Conservation (phyloP, 305 asterid species). For the Fraxinus greggii region DNA sequence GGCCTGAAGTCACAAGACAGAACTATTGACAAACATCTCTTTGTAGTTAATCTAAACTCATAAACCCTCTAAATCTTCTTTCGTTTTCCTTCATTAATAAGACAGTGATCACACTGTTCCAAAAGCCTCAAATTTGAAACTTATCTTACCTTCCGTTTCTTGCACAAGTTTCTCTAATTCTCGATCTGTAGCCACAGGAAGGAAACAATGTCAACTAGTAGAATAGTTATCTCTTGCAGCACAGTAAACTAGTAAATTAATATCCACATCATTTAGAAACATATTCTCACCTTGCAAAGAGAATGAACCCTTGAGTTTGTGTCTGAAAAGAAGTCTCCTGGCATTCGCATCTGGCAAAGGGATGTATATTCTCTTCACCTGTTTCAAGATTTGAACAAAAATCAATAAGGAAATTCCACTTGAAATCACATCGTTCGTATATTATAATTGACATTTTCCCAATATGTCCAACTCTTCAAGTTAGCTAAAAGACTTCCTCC, state of each 20-base stretch:
- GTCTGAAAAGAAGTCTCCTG: constrained; percentile 74
- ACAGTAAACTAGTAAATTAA: not conserved
- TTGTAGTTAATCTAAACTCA: not conserved
- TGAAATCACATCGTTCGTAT: constrained; percentile 12
- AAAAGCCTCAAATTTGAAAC: not conserved
- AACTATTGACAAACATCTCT: not conserved
- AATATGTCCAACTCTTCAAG: constrained; percentile 3
- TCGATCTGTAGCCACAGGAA: constrained; percentile 54
- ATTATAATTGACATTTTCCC: constrained; percentile 8
- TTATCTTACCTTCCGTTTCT: constrained; percentile 73
- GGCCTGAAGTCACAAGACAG: not conserved
- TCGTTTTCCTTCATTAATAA: not conserved
- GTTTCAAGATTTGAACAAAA: constrained; percentile 21
- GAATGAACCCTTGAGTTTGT: constrained; percentile 85
- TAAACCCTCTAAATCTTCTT: not conserved
- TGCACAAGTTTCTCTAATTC: constrained; percentile 79
- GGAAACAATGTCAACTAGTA: constrained; percentile 22
- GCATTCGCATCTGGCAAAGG: constrained; percentile 91
- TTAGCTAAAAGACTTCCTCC: constrained; percentile 3
- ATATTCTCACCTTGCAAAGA: constrained; percentile 76
- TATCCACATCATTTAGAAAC: constrained; percentile 10
- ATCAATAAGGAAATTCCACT: not conserved
- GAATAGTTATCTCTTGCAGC: constrained; percentile 19
- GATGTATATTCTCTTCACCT: constrained; percentile 97
- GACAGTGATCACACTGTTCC: not conserved